Percentiles rank a stretch among this genome's conserved stretches.
Conservation (phyloP, 345 rosid genomes). For the Melaleuca alternifolia region DNA sequence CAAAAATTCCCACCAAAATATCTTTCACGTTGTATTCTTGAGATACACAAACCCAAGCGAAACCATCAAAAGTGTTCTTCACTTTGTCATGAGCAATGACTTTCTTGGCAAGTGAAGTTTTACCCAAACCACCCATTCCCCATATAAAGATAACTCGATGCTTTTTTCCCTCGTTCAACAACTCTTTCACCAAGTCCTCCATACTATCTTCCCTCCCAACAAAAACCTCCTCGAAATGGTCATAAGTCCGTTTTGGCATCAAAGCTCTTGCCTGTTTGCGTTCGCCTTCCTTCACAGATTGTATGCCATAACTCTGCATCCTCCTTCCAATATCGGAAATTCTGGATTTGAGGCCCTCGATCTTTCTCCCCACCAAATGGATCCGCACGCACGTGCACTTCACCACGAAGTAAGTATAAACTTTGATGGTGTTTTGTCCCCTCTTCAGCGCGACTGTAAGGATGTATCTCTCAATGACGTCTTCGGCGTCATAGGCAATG, state of each 20-base stretch:
- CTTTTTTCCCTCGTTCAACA: constrained; percentile 1
- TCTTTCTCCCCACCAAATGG: constrained; percentile 9
- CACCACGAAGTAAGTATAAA: neutral
- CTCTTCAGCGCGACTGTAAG: neutral
- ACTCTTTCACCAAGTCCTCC: constrained; percentile 1
- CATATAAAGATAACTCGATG: constrained; percentile 11
- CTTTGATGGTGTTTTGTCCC: neutral
- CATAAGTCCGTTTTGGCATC: constrained; percentile 5
- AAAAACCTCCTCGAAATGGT: constrained; percentile 11
- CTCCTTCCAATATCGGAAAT: constrained; percentile 20
- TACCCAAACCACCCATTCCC: constrained; percentile 51
- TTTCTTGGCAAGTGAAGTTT: constrained; percentile 34
- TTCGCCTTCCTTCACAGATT: neutral
- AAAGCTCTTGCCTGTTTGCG: accelerated
- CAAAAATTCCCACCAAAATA: constrained; percentile 18
- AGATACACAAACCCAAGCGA: constrained; percentile 35
- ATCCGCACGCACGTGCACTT: neutral
- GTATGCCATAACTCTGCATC: constrained; percentile 17
- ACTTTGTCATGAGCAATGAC: constrained; percentile 7
- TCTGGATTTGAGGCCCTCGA: constrained; percentile 15
- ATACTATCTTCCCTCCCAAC: constrained; percentile 22
- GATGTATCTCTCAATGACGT: neutral
- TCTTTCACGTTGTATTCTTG: constrained; percentile 16
- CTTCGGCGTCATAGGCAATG: constrained; percentile 15
- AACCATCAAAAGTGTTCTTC: constrained; percentile 5